These are phyloP conservation scores for Claviceps sp. DNA, from an alignment of 2,329 filamentous ascomycete genomes.

Conservation along the genomic window DNA sequence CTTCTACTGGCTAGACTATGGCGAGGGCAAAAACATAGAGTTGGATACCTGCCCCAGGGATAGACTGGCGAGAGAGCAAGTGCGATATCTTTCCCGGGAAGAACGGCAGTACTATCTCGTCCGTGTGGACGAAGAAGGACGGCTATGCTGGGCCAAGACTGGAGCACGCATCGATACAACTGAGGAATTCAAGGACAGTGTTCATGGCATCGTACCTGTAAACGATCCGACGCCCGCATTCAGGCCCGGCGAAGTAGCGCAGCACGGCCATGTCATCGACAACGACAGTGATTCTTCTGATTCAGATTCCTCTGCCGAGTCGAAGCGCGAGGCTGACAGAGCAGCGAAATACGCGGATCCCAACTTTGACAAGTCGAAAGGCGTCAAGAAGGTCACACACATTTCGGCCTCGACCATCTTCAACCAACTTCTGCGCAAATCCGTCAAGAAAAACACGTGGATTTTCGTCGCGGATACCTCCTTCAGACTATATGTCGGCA, in stretches of 20 bases:
- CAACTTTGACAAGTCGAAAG: conserved; percentile 46
- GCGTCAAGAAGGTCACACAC: conserved; percentile 41
- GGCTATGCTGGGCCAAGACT: conserved; percentile 81
- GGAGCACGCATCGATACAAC: conserved; percentile 64
- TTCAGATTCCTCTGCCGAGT: conserved; percentile 27
- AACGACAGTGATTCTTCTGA: conserved; percentile 10
- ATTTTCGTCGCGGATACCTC: conserved; percentile 84
- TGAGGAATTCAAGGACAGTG: conserved; percentile 62
- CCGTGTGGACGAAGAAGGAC: conserved; percentile 57
- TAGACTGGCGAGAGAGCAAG: conserved; percentile 61
- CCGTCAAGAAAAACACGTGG: conserved; percentile 80
- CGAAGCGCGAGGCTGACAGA: conserved; percentile 43
- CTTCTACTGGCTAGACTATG: conserved; percentile 86
- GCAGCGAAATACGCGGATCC: conserved; percentile 53
- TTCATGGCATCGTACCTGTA: conserved; percentile 55
- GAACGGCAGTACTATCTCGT: conserved; percentile 74
- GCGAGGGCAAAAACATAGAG: conserved; percentile 58
- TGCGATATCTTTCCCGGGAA: conserved; percentile 72
- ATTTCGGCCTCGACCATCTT: conserved; percentile 60
- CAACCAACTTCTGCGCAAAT: conserved; percentile 65
- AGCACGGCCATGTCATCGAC: conserved; percentile 7
- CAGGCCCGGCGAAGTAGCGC: conserved; percentile 12
- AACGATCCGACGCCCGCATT: conserved; percentile 47
- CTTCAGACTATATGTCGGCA: conserved; percentile 76
- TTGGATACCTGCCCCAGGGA: conserved; percentile 60